These are phyloP conservation scores for Pilaira anomala DNA, from an alignment of 192 early-diverging fungal species.

Conservation along the genomic window DNA sequence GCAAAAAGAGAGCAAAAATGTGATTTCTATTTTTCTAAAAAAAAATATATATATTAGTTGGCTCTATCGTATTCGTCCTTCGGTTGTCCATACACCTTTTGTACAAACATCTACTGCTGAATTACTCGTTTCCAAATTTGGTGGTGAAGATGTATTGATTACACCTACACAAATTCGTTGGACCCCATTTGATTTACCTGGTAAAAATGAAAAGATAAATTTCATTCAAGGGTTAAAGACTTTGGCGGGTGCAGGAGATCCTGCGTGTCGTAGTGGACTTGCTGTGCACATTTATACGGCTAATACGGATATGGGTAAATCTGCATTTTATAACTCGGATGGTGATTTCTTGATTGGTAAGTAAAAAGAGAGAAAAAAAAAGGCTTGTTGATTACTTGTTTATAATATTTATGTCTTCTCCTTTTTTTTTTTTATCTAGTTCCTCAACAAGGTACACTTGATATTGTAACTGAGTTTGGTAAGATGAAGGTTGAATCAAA, in stretches of 20 bases:
- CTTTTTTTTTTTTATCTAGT: slow-evolving; percentile 42
- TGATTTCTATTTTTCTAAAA: neutral
- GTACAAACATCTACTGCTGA: slow-evolving; percentile 20
- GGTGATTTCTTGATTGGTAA: slow-evolving; percentile 89
- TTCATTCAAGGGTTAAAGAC: slow-evolving; percentile 87
- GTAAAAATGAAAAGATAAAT: slow-evolving; percentile 49
- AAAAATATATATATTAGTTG: slow-evolving; percentile 58
- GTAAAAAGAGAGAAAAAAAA: neutral
- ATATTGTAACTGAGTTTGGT: slow-evolving; percentile 91
- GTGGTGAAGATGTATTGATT: slow-evolving; percentile 45
- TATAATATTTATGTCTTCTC: neutral
- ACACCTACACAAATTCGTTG: slow-evolving; percentile 92
- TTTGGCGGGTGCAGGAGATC: slow-evolving; percentile 82
- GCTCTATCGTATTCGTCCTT: slow-evolving; percentile 95
- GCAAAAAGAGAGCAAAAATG: neutral
- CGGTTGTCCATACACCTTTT: slow-evolving; percentile 81
- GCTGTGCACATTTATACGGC: slow-evolving; percentile 83
- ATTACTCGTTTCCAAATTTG: slow-evolving; percentile 60
- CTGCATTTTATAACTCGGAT: slow-evolving; percentile 86
- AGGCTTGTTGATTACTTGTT: neutral
- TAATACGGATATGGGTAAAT: slow-evolving; percentile 70
- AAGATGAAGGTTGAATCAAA: slow-evolving; percentile 75
- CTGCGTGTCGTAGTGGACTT: slow-evolving; percentile 71
- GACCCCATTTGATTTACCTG: slow-evolving; percentile 80
- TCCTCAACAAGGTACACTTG: slow-evolving; percentile 87